phyloP scores from a whole-genome alignment of 108 stramenopile genomes.

The Cyclotella choctawhatcheeana region DNA sequence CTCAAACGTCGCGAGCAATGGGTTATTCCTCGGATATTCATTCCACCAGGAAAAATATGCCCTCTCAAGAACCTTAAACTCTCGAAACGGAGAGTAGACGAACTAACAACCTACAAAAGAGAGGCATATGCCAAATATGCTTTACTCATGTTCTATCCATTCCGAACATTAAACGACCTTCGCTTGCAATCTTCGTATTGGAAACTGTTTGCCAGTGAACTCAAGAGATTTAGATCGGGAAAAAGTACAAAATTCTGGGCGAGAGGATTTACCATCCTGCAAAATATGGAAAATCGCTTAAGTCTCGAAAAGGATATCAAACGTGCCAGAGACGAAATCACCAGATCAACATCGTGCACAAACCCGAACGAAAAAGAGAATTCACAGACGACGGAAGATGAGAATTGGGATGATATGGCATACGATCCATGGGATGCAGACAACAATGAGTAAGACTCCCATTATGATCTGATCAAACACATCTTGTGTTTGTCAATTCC shows the following conservation, averaged over 20 bases:
- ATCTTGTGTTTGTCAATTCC: too few relatives aligned
- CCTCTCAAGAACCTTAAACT: conserved; percentile 17
- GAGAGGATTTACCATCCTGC: conserved; percentile 25
- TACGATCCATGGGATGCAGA: too few relatives aligned
- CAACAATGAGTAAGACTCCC: too few relatives aligned
- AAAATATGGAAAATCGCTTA: conserved; percentile 23
- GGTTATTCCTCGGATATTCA: too few relatives aligned
- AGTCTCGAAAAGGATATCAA: conserved; percentile 16
- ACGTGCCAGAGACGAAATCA: conserved; percentile 15
- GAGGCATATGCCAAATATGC: conserved; percentile 38
- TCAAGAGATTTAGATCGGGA: conserved; percentile 5
- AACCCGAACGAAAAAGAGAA: conserved; percentile 9
- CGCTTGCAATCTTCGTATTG: conserved; percentile 14
- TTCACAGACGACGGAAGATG: too few relatives aligned
- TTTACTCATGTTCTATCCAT: conserved; percentile 41
- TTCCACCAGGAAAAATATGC: conserved; percentile 22
- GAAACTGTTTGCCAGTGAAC: conserved; percentile 19
- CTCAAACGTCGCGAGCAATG: too few relatives aligned
- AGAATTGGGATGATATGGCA: too few relatives aligned
- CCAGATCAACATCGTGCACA: conserved; percentile 12
- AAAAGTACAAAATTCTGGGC: conserved; percentile 12
- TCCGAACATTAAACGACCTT: conserved; percentile 11
- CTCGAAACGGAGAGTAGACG: neutral
- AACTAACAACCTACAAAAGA: conserved; percentile 8
- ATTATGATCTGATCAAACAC: too few relatives aligned